Evolutionary conservation across 305 asterid species (phyloP).

Genomic region (Fraxinus albicans): DNA sequence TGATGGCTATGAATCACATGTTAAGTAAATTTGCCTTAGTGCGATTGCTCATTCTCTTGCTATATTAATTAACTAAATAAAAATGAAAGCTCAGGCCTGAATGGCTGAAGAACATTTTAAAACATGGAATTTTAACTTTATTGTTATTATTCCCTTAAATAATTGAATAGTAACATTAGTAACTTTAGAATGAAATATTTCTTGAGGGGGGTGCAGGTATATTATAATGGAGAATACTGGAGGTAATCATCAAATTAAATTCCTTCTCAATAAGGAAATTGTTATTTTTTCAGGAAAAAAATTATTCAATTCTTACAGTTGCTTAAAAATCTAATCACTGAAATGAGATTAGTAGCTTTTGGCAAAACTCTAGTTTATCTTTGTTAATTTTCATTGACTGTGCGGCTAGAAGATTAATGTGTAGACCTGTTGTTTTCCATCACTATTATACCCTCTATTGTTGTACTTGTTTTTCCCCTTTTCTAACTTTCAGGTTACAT

Average conservation of each 20-base stretch:
- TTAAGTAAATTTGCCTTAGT: not conserved
- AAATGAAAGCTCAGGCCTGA: not conserved
- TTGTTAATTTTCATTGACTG: too few relatives aligned
- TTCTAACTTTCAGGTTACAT: constrained; percentile 45
- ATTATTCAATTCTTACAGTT: too few relatives aligned
- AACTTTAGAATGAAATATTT: not conserved
- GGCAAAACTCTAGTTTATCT: too few relatives aligned
- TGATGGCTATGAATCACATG: not conserved
- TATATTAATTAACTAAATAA: not conserved
- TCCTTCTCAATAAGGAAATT: too few relatives aligned
- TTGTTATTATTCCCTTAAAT: not conserved
- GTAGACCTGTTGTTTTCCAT: not conserved
- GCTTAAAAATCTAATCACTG: constrained; percentile 3
- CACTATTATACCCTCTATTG: not conserved
- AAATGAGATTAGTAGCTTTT: constrained; percentile 29
- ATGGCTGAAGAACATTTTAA: not conserved
- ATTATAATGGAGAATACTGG: not conserved
- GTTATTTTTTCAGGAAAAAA: too few relatives aligned
- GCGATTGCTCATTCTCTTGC: not conserved
- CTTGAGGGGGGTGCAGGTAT: not conserved
- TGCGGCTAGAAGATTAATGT: constrained; percentile 37
- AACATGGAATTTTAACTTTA: not conserved
- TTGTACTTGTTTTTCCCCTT: constrained; percentile 11
- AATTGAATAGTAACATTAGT: not conserved
- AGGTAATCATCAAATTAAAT: not conserved